These are phyloP conservation scores for Auricularia cornea DNA, from an alignment of 768 basidiomycete species.

Conservation along the genomic window DNA sequence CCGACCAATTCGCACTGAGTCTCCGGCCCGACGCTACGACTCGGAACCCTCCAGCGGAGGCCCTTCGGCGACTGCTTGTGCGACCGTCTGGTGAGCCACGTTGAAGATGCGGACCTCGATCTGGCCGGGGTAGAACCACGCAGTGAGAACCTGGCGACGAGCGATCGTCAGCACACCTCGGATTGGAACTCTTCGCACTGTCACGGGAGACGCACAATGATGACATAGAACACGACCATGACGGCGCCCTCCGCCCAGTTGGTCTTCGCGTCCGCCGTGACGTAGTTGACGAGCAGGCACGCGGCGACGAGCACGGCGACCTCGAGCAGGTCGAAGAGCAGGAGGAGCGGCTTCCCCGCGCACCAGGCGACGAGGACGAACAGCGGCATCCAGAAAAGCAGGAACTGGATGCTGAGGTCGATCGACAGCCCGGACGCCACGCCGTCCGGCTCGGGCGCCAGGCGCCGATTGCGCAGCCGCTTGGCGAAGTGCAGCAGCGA, in stretches of 20 bases:
- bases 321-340: conserved; percentile 38
- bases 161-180: neutral
- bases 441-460: conserved; percentile 37
- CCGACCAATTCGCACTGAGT: too few relatives aligned
- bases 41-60: neutral
- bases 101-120: conserved; percentile 26
- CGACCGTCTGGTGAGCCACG: neutral
- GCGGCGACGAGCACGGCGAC: conserved; percentile 48
- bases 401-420: conserved; percentile 71
- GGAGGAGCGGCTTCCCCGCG: conserved; percentile 45
- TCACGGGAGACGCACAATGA: conserved; percentile 39
- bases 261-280: conserved; percentile 70
- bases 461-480: conserved; percentile 27
- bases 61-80: neutral
- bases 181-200: neutral
- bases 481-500: conserved; percentile 50
- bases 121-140: conserved; percentile 63
- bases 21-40: too few relatives aligned
- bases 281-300: conserved; percentile 71
- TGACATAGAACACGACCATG: conserved; percentile 60
- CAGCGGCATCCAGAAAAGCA: conserved; percentile 72
- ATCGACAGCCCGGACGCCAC: conserved; percentile 63
- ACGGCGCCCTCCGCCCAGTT: conserved; percentile 68
- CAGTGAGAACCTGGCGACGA: conserved; percentile 40
- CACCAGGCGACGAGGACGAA: conserved; percentile 64